Evolutionary conservation across 352 stramenopile genomes (phyloP).

Genomic region (Pythium plurisporium): DNA sequence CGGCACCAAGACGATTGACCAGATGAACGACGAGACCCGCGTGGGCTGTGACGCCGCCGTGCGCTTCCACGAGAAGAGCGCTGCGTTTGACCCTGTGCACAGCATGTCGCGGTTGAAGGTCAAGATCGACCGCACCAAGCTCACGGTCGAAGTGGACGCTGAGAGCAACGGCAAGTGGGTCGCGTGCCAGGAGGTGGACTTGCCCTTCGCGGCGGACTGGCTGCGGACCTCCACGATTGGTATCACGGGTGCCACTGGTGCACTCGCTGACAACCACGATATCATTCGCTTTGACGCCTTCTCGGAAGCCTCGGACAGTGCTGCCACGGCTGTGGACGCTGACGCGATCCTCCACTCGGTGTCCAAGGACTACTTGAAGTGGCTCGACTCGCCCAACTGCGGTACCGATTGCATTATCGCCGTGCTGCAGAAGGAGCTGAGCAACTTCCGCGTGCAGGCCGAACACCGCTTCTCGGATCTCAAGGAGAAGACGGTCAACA

Average conservation of each 20-base stretch:
- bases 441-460: constrained; percentile 75
- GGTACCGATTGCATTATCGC: constrained; percentile 70
- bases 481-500: constrained; percentile 86
- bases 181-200: constrained; percentile 51
- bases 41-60: constrained; percentile 71
- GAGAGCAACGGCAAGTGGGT: constrained; percentile 51
- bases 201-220: constrained; percentile 70
- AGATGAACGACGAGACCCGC: constrained; percentile 62
- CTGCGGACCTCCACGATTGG: constrained; percentile 53
- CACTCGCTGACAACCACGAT: constrained; percentile 83
- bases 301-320: constrained; percentile 45
- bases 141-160: constrained; percentile 72
- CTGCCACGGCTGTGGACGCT: constrained; percentile 43
- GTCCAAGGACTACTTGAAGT: constrained; percentile 84
- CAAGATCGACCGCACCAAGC: constrained; percentile 51
- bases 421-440: constrained; percentile 72
- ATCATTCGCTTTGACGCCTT: constrained; percentile 76
- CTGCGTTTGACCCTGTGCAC: constrained; percentile 72
- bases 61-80: constrained; percentile 77
- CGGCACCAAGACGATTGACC: constrained; percentile 59
- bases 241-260: constrained; percentile 74
- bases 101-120: constrained; percentile 79
- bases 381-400: constrained; percentile 75
- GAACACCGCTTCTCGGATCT: constrained; percentile 81
- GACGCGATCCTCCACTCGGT: constrained; percentile 73